Conservation (phyloP, 192 early-diverging fungal genomes). For the Coemansia pectinata region DNA sequence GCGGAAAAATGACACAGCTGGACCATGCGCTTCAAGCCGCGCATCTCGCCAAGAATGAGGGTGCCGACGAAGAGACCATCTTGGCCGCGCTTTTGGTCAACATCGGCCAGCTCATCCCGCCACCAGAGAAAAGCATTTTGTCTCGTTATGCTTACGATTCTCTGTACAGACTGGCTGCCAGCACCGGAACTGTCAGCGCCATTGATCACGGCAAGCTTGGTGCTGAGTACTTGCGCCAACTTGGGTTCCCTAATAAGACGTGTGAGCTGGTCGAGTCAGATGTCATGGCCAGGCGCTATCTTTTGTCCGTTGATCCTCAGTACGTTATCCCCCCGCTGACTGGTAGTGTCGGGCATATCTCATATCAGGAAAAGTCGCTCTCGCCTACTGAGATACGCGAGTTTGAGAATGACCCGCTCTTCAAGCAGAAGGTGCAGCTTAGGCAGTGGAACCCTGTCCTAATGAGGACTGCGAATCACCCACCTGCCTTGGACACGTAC, state of each 20-base stretch:
- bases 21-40: too few relatives aligned
- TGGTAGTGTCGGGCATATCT: slow-evolving; percentile 56
- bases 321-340: slow-evolving; percentile 51
- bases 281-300: slow-evolving; percentile 60
- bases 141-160: not conserved
- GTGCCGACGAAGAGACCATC: too few relatives aligned
- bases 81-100: slow-evolving; percentile 16
- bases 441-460: slow-evolving; percentile 4
- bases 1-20: slow-evolving; percentile 37
- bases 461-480: too few relatives aligned
- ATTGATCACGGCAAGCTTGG: slow-evolving; percentile 58
- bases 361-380: slow-evolving; percentile 58
- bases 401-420: slow-evolving; percentile 23
- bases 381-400: slow-evolving; percentile 41
- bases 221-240: slow-evolving; percentile 55
- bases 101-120: slow-evolving; percentile 59
- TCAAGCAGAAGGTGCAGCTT: not conserved
- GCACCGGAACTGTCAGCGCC: slow-evolving; percentile 35
- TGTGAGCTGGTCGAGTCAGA: slow-evolving; percentile 29
- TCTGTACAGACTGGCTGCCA: not conserved
- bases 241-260: slow-evolving; percentile 2
- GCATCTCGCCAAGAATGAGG: too few relatives aligned
- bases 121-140: slow-evolving; percentile 14
- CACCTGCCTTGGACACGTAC: too few relatives aligned
- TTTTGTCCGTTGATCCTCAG: slow-evolving; percentile 47